phyloP scores from a whole-genome alignment of 768 basidiomycete genomes.

The Mycena filopes region DNA sequence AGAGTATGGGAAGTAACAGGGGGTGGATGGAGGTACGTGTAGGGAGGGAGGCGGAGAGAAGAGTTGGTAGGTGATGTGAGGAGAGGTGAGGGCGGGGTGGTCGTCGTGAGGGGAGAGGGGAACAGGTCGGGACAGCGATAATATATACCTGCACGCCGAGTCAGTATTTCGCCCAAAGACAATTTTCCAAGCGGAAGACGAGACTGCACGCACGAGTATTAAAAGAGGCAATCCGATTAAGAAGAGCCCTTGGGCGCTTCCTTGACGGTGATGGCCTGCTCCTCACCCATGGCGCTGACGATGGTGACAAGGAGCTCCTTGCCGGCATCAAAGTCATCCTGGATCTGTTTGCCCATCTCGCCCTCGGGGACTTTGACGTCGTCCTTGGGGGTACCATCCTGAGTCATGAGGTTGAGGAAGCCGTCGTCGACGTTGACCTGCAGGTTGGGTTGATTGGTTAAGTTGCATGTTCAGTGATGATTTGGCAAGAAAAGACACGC shows the following conservation, averaged over 20 bases:
- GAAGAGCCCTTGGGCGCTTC: constrained; percentile 78
- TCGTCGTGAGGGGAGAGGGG: constrained; percentile 4
- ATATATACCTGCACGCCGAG: constrained; percentile 8
- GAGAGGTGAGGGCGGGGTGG: background rate
- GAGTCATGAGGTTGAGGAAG: constrained; percentile 93
- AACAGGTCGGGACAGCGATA: constrained; percentile 14
- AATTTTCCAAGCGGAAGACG: background rate
- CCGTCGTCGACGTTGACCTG: constrained; percentile 93
- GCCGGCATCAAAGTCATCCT: constrained; percentile 79
- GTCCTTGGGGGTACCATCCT: constrained; percentile 86
- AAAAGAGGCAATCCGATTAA: constrained; percentile 4
- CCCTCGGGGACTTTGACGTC: constrained; percentile 94
- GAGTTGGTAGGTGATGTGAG: no score
- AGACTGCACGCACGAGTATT: background rate
- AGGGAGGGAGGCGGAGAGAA: background rate
- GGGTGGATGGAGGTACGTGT: background rate
- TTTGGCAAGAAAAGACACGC: constrained; percentile 39
- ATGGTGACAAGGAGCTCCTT: constrained; percentile 91
- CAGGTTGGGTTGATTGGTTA: no score
- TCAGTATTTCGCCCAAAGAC: background rate
- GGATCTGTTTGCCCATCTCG: constrained; percentile 80
- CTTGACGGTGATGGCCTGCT: constrained; percentile 77
- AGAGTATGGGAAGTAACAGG: background rate
- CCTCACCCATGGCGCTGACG: constrained; percentile 91
- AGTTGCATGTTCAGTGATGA: background rate